phyloP scores from a whole-genome alignment of 768 basidiomycete genomes.

The Phylloporus rhodoxanthus region DNA sequence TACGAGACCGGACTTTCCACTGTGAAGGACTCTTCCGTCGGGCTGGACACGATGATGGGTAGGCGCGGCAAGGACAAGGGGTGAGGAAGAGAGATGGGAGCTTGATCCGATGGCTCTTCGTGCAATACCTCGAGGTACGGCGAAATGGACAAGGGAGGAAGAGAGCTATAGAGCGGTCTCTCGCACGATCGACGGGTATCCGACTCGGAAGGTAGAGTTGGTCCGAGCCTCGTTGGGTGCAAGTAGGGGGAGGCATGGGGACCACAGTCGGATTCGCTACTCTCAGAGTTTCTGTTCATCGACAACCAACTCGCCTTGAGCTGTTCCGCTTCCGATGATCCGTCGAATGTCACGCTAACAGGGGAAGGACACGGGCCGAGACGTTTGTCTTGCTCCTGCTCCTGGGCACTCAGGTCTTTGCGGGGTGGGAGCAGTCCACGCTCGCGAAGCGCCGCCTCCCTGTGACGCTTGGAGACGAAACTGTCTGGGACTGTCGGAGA shows the following conservation, averaged over 20 bases:
- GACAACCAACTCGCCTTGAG: slow-evolving; percentile 53
- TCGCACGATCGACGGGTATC: slow-evolving; percentile 10
- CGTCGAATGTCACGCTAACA: slow-evolving; percentile 7
- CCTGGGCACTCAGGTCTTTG: slow-evolving; percentile 32
- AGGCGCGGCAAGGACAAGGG: not conserved
- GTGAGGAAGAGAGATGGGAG: slow-evolving; percentile 11
- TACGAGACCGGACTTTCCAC: slow-evolving; percentile 24
- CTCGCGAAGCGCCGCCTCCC: slow-evolving; percentile 54
- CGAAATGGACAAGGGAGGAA: slow-evolving; percentile 20
- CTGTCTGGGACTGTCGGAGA: slow-evolving; percentile 19
- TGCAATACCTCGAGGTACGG: slow-evolving; percentile 25
- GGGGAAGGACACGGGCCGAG: slow-evolving; percentile 34
- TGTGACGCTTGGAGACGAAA: slow-evolving; percentile 18
- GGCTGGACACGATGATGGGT: slow-evolving; percentile 20
- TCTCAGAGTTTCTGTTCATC: slow-evolving; percentile 28
- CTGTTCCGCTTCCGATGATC: slow-evolving; percentile 42
- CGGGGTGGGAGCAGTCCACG: slow-evolving; percentile 51
- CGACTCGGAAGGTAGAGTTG: not conserved
- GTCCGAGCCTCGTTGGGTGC: not conserved
- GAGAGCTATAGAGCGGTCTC: slow-evolving; percentile 21
- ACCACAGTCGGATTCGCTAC: slow-evolving; percentile 20
- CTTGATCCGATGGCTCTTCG: slow-evolving; percentile 24
- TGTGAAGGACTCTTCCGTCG: slow-evolving; percentile 2
- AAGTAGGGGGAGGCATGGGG: slow-evolving; percentile 1
- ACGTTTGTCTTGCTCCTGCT: slow-evolving; percentile 41